Evolutionary conservation across 148 eudicot genomes (phyloP).

Genomic region (Dysphania ambrosioides): DNA sequence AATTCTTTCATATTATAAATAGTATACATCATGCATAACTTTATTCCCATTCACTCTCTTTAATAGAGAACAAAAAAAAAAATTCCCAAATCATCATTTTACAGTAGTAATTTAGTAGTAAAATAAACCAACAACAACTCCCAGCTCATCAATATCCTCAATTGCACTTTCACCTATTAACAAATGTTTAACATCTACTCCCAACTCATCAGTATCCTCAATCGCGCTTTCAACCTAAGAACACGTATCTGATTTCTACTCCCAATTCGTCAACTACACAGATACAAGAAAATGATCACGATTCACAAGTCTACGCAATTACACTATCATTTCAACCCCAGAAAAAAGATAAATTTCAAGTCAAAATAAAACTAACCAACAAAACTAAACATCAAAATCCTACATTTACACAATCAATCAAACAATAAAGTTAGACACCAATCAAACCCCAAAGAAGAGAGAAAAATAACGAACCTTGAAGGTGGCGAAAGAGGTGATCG

Average conservation of each 20-base stretch:
- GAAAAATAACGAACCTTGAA: slow-evolving; percentile 21
- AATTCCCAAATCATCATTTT: background rate
- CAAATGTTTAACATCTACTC: too few relatives aligned
- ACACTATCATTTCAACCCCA: background rate
- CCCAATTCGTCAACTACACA: background rate
- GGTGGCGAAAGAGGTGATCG: slow-evolving; percentile 50
- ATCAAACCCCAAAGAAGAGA: background rate
- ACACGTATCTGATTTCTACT: too few relatives aligned
- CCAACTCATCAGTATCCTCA: too few relatives aligned
- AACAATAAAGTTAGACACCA: slow-evolving; percentile 27
- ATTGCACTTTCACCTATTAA: background rate
- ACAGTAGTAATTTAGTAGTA: background rate
- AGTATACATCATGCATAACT: background rate
- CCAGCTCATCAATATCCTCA: background rate
- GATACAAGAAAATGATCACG: background rate
- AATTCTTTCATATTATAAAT: background rate
- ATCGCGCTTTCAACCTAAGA: too few relatives aligned
- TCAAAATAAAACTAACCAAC: background rate
- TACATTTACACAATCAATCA: slow-evolving; percentile 18
- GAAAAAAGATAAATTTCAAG: background rate
- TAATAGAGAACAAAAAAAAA: background rate
- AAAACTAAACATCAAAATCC: background rate
- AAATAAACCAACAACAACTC: background rate
- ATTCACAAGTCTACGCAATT: background rate
- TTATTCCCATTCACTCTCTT: background rate